Evolutionary conservation across 495 filamentous ascomycete species (phyloP).

Genomic region (Cairneyella variabilis): DNA sequence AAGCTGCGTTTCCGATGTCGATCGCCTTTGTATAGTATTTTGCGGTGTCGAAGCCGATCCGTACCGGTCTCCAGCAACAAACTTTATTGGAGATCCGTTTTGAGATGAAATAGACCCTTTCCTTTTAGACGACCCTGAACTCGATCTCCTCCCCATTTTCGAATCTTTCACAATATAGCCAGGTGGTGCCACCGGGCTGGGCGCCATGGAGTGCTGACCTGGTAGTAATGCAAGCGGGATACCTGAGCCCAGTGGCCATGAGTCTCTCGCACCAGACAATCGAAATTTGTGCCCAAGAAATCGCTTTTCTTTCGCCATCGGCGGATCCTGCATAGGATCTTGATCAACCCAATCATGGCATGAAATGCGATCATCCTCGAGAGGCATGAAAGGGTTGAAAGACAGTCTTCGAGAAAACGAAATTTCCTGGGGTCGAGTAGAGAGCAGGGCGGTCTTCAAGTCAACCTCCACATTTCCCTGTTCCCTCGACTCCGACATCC

Average conservation of each 20-base stretch:
- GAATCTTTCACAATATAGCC: constrained; percentile 16
- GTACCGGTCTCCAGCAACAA: neutral
- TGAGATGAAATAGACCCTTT: neutral
- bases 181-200: constrained; percentile 13
- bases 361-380: neutral
- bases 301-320: neutral
- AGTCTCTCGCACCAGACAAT: constrained; percentile 9
- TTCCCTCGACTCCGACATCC: neutral
- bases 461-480: neutral
- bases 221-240: constrained; percentile 3
- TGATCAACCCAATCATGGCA: neutral
- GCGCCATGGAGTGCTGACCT: constrained; percentile 4
- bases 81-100: neutral
- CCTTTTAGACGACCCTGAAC: neutral
- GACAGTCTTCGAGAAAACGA: constrained; percentile 1
- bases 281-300: too few species aligned
- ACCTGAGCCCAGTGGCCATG: constrained; percentile 17
- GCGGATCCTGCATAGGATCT: neutral
- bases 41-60: neutral
- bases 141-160: constrained; percentile 6
- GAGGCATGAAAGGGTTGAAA: neutral
- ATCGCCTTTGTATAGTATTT: neutral
- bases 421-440: neutral
- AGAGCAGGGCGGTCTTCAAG: neutral
- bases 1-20: constrained; percentile 17